A percentile compares a stretch with the other conserved stretches of the same genome.
Conservation (phyloP, 805 yeast species). For the Suhomyces canberraensis region DNA sequence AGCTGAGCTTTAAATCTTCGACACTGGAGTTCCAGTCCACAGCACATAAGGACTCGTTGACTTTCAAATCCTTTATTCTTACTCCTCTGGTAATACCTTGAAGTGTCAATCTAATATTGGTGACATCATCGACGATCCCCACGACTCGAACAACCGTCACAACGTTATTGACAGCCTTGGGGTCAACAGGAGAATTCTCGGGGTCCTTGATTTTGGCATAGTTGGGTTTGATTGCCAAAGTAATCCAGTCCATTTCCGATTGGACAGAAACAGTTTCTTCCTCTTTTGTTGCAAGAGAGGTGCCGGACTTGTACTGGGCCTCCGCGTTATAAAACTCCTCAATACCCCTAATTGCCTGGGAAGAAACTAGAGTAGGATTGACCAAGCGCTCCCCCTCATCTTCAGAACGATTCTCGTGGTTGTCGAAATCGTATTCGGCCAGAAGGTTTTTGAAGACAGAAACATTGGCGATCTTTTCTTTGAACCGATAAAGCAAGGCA, state of each 20-base stretch:
- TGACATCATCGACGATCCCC: constrained; percentile 44
- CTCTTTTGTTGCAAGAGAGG: background rate
- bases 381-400: constrained; percentile 11
- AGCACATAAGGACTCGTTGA: constrained; percentile 26
- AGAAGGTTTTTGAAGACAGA: constrained; percentile 30
- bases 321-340: constrained; percentile 14
- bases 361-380: constrained; percentile 24
- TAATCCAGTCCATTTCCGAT: constrained; percentile 34
- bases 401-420: constrained; percentile 3
- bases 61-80: constrained; percentile 6
- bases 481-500: constrained; percentile 42
- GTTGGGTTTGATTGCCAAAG: constrained; percentile 35
- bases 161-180: constrained; percentile 13
- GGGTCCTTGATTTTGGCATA: constrained; percentile 28
- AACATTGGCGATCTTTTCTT: constrained; percentile 23
- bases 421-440: constrained; percentile 34
- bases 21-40: constrained; percentile 23
- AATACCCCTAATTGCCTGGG: constrained; percentile 32
- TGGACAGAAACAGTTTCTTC: background rate
- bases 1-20: constrained; percentile 14
- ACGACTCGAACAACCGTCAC: constrained; percentile 47
- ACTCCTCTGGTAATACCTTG: constrained; percentile 49
- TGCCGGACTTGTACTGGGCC: constrained; percentile 2
- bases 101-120: constrained; percentile 43
- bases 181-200: constrained; percentile 7